phyloP scores from a whole-genome alignment of 2,329 filamentous ascomycete species.

The Pezicula radicicola region DNA sequence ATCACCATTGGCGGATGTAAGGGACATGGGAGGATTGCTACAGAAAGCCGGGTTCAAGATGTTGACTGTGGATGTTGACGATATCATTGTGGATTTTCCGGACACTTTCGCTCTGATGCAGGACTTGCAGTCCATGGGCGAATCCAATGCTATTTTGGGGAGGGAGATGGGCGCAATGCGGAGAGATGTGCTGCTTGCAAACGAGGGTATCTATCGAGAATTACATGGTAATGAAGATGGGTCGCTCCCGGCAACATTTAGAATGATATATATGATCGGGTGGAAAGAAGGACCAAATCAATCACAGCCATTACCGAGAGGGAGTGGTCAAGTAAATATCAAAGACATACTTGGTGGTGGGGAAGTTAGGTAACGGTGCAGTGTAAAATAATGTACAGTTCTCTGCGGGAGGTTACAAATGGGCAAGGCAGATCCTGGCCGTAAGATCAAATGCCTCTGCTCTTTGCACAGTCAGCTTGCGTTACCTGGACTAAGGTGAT shows the following conservation, averaged over 20 bases:
- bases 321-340: slow-evolving; percentile 82
- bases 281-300: slow-evolving; percentile 87
- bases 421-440: too few species aligned
- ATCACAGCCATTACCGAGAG: slow-evolving; percentile 74
- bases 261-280: slow-evolving; percentile 97
- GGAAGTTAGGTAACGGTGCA: slow-evolving; percentile 19
- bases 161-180: slow-evolving; percentile 76
- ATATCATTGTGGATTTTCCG: slow-evolving; percentile 94
- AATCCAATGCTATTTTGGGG: slow-evolving; percentile 85
- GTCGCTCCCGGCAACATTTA: slow-evolving; percentile 82
- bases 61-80: slow-evolving; percentile 94
- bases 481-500: too few species aligned
- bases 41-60: slow-evolving; percentile 90
- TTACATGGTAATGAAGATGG: slow-evolving; percentile 81
- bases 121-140: slow-evolving; percentile 94
- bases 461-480: too few species aligned
- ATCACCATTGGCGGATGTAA: slow-evolving; percentile 86
- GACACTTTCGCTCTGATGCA: slow-evolving; percentile 87
- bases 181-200: slow-evolving; percentile 81
- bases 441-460: too few species aligned
- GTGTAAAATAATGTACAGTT: neutral
- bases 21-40: slow-evolving; percentile 84
- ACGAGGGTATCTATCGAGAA: slow-evolving; percentile 82
- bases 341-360: slow-evolving; percentile 68
- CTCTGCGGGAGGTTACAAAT: too few species aligned